A percentile compares a stretch with the other conserved stretches of the same genome.
Evolutionary conservation across 2,329 filamentous ascomycete species (phyloP).

Genomic region (Penicillium polonicum): DNA sequence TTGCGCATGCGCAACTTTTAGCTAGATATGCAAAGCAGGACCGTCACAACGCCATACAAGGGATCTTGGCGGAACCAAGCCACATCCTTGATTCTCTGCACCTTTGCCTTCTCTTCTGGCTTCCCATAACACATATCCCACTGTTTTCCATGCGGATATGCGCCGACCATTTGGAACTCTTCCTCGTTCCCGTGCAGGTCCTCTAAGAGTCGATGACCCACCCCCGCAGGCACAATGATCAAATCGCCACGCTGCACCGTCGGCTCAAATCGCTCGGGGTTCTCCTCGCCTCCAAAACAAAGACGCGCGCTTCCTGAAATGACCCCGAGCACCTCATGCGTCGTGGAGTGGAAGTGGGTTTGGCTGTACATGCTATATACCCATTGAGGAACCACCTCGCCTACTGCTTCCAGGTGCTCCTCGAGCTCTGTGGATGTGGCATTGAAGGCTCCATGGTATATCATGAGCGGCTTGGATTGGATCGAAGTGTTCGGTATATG

Average conservation of each 20-base stretch:
- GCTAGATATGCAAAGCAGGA: conserved; percentile 47
- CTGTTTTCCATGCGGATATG: conserved; percentile 56
- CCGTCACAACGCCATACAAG: conserved; percentile 56
- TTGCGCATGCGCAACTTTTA: background rate
- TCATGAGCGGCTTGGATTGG: conserved; percentile 61
- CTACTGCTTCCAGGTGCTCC: conserved; percentile 53
- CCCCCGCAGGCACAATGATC: conserved; percentile 64
- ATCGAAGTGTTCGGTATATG: conserved; percentile 65
- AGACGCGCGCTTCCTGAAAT: conserved; percentile 58
- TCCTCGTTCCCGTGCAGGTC: conserved; percentile 49
- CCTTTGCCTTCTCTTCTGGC: conserved; percentile 54
- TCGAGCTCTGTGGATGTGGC: conserved; percentile 54
- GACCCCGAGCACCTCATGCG: conserved; percentile 66
- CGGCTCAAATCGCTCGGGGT: conserved; percentile 57
- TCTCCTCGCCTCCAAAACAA: conserved; percentile 66
- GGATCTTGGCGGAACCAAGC: conserved; percentile 62
- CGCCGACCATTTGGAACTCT: conserved; percentile 65
- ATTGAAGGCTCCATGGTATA: conserved; percentile 63
- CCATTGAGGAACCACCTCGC: conserved; percentile 64
- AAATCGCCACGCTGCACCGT: conserved; percentile 61
- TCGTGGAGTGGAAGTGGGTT: conserved; percentile 66
- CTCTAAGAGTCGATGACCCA: conserved; percentile 62
- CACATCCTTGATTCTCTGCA: conserved; percentile 50
- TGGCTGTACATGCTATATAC: conserved; percentile 66
- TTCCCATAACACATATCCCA: conserved; percentile 75